Conservation (phyloP, 75 land plant species). For the Pinus taeda region DNA sequence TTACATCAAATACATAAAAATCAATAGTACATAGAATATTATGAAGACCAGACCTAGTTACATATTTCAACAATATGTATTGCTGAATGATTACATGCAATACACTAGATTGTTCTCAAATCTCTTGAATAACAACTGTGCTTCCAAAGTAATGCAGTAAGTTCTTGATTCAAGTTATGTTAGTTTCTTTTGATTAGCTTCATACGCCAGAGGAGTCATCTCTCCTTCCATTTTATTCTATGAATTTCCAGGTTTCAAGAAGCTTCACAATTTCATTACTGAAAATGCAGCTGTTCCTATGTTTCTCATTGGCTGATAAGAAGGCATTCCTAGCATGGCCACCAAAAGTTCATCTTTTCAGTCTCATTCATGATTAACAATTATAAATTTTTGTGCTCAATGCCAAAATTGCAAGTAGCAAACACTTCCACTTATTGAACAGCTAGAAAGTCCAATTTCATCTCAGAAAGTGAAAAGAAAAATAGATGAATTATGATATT, state of each 20-base stretch:
- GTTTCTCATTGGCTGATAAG: neutral
- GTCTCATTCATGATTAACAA: too few relatives aligned
- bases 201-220: too few relatives aligned
- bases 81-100: too few relatives aligned
- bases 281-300: neutral
- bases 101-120: too few relatives aligned
- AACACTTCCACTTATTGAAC: neutral
- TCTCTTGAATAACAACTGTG: neutral
- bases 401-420: neutral
- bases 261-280: neutral
- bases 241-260: neutral
- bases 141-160: neutral
- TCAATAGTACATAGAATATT: too few relatives aligned
- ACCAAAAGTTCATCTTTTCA: too few relatives aligned
- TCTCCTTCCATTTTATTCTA: neutral
- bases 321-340: neutral
- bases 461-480: too few relatives aligned
- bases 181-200: neutral
- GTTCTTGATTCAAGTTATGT: neutral
- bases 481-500: neutral
- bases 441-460: neutral
- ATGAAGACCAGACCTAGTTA: neutral
- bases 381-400: neutral
- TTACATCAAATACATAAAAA: too few relatives aligned
- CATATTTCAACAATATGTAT: neutral